phyloP scores from a whole-genome alignment of 106 monocot species.

The Hemerocallis citrina region DNA sequence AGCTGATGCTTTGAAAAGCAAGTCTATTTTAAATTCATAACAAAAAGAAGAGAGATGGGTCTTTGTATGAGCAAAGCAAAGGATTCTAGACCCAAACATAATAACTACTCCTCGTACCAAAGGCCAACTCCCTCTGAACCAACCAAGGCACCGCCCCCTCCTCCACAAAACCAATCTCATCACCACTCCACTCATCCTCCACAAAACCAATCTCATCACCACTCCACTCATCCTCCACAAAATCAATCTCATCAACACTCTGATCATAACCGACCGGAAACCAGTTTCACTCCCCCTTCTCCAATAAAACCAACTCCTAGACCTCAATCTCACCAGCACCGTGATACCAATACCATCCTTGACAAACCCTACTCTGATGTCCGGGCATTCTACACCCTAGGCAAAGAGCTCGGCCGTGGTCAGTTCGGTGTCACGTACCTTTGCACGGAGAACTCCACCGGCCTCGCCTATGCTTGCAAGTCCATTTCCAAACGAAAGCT shows the following conservation, averaged over 20 bases:
- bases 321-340: not conserved
- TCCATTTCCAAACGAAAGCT: constrained; percentile 36
- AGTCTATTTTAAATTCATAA: not conserved
- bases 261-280: not conserved
- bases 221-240: no score
- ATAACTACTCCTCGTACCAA: constrained; percentile 11
- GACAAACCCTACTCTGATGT: constrained; percentile 27
- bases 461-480: constrained; percentile 27
- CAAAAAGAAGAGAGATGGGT: constrained; percentile 8
- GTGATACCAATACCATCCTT: constrained; percentile 36
- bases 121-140: not conserved
- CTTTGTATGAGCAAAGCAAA: constrained; percentile 13
- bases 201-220: no score
- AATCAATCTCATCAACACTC: not conserved
- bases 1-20: not conserved
- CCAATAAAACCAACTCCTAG: constrained; percentile 1
- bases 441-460: constrained; percentile 27
- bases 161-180: constrained; percentile 6
- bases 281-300: constrained; percentile 5
- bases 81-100: not conserved
- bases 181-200: no score
- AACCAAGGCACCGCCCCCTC: constrained; percentile 8
- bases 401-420: constrained; percentile 35
- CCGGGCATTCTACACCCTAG: constrained; percentile 16
- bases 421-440: constrained; percentile 34